A percentile compares a stretch with the other conserved stretches of the same genome.
Evolutionary conservation across 805 yeast species (phyloP).

Genomic region (Pichia kluyveri): DNA sequence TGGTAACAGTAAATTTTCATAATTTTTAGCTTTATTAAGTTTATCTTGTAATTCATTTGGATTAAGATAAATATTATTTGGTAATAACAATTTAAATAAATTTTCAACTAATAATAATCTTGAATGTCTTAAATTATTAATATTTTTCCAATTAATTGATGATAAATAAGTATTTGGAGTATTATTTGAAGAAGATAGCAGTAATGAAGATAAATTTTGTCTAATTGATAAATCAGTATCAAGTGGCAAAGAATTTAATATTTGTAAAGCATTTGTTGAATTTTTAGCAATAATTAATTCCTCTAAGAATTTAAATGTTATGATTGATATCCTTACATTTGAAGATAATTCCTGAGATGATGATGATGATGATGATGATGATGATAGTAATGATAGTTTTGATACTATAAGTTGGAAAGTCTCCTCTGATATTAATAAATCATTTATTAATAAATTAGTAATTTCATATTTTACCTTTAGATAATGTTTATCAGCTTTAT

Average conservation of each 20-base stretch:
- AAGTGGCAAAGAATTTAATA: slow-evolving; percentile 3
- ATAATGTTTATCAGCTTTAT: not conserved
- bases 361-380: too few species aligned
- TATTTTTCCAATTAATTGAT: slow-evolving; percentile 6
- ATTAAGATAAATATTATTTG: slow-evolving; percentile 32
- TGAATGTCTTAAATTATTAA: slow-evolving; percentile 18
- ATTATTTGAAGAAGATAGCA: not conserved
- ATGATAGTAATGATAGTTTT: too few species aligned
- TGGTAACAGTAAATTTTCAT: slow-evolving; percentile 30
- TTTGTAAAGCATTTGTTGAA: not conserved
- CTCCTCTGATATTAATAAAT: not conserved
- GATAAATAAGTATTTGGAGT: slow-evolving; percentile 1
- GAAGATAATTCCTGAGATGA: not conserved
- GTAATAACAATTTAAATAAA: slow-evolving; percentile 38
- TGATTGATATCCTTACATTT: not conserved
- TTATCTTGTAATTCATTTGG: slow-evolving; percentile 46
- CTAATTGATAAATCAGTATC: slow-evolving; percentile 4
- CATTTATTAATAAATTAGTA: not conserved
- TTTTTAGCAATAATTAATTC: slow-evolving; percentile 3
- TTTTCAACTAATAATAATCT: slow-evolving; percentile 32
- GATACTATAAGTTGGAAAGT: too few species aligned
- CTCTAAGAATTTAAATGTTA: slow-evolving; percentile 4
- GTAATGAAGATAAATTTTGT: slow-evolving; percentile 4
- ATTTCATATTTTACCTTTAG: not conserved
- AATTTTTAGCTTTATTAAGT: slow-evolving; percentile 40